A percentile compares a stretch with the other conserved stretches of the same genome.
Evolutionary conservation across 192 early-diverging fungal genomes (phyloP).

Genomic region (Kappamyces sp.): DNA sequence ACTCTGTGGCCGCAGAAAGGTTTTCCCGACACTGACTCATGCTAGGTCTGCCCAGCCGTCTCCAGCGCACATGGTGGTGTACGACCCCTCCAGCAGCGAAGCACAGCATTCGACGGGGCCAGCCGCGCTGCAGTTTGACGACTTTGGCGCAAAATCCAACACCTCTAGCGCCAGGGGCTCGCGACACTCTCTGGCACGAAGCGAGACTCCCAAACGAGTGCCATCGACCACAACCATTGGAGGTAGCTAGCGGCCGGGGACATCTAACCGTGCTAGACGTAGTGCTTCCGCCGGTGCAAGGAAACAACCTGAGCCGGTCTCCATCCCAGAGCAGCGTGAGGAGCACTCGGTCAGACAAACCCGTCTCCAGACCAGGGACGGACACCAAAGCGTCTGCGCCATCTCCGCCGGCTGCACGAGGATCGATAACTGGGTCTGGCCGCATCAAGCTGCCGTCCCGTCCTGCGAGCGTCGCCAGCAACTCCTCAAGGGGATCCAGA

Average conservation of each 20-base stretch:
- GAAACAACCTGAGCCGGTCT: conserved; percentile 5
- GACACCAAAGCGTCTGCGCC: too few species aligned
- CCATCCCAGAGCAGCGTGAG: not conserved
- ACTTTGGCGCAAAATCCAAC: conserved; percentile 21
- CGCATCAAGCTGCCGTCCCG: conserved; percentile 14
- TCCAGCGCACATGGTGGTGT: too few species aligned
- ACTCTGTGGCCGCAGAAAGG: not conserved
- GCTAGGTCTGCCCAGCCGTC: too few species aligned
- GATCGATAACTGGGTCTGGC: conserved; percentile 33
- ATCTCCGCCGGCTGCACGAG: conserved; percentile 7
- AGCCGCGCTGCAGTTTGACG: conserved; percentile 5
- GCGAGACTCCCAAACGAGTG: conserved; percentile 17
- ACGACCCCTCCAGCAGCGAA: too few species aligned
- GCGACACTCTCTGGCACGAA: not conserved
- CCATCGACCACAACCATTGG: conserved; percentile 34
- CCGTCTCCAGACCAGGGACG: not conserved
- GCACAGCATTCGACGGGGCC: too few species aligned
- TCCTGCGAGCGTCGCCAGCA: too few species aligned
- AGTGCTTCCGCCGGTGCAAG: conserved; percentile 11
- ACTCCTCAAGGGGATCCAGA: too few species aligned
- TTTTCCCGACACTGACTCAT: too few species aligned
- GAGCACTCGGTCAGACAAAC: not conserved
- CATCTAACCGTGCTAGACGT: not conserved
- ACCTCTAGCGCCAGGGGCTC: not conserved
- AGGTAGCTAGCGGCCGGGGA: not conserved